Evolutionary conservation across 2,329 filamentous ascomycete species (phyloP).

Genomic region (Teratosphaeria gauchensis): DNA sequence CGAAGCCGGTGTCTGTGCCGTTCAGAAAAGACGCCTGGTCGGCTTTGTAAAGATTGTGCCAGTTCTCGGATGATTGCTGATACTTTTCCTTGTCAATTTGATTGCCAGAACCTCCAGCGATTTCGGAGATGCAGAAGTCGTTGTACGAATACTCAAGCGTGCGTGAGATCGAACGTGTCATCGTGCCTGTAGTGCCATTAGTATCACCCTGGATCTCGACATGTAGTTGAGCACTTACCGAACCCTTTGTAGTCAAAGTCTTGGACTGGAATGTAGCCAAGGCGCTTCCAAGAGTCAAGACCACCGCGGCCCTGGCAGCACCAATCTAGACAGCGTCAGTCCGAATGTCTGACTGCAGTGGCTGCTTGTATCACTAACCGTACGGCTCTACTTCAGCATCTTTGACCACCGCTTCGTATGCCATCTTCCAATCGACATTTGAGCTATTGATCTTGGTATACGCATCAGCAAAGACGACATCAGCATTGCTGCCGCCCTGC

Average conservation of each 20-base stretch:
- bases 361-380: slow-evolving; percentile 6
- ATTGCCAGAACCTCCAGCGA: slow-evolving; percentile 50
- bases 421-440: slow-evolving; percentile 54
- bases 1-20: slow-evolving; percentile 49
- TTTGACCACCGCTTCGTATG: slow-evolving; percentile 52
- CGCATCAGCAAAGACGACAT: slow-evolving; percentile 64
- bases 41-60: slow-evolving; percentile 63
- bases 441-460: slow-evolving; percentile 59
- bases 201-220: slow-evolving; percentile 35
- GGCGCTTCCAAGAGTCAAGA: slow-evolving; percentile 56
- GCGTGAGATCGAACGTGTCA: slow-evolving; percentile 44
- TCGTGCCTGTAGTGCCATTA: slow-evolving; percentile 30
- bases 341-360: not conserved
- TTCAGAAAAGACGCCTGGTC: slow-evolving; percentile 46
- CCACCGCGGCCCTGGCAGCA: slow-evolving; percentile 60
- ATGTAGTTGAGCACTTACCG: slow-evolving; percentile 27
- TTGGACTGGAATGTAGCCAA: slow-evolving; percentile 50
- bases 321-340: slow-evolving; percentile 24
- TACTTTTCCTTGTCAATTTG: slow-evolving; percentile 47
- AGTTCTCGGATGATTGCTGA: slow-evolving; percentile 54
- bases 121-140: slow-evolving; percentile 58
- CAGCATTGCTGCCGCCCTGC: slow-evolving; percentile 61
- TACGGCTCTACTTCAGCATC: slow-evolving; percentile 48
- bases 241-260: slow-evolving; percentile 35
- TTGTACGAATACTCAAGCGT: slow-evolving; percentile 50